Percentiles rank a stretch among this genome's conserved stretches.
phyloP scores from a whole-genome alignment of 768 basidiomycete genomes.

The Fomitopsis serialis region DNA sequence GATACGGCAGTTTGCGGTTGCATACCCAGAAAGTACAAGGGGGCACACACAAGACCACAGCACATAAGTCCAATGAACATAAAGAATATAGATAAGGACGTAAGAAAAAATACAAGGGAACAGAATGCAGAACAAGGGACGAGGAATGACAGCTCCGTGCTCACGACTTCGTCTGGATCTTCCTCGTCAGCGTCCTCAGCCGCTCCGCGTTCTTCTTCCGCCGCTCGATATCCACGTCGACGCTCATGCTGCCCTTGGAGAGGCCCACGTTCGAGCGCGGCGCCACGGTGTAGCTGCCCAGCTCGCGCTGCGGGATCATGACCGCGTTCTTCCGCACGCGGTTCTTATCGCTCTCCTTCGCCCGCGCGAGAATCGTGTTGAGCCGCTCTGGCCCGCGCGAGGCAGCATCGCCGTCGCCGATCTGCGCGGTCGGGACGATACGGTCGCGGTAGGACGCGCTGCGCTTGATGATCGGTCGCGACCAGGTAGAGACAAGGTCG shows the following conservation, averaged over 20 bases:
- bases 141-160: background rate
- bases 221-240: constrained; percentile 70
- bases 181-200: constrained; percentile 55
- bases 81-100: background rate
- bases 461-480: constrained; percentile 87
- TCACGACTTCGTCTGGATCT: constrained; percentile 27
- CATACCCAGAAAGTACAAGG: background rate
- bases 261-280: constrained; percentile 55
- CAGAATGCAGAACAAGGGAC: background rate
- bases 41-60: background rate
- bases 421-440: constrained; percentile 54
- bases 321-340: constrained; percentile 76
- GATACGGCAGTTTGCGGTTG: background rate
- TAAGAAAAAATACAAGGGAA: background rate
- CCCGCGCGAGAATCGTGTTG: constrained; percentile 64
- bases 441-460: constrained; percentile 77
- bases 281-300: constrained; percentile 78
- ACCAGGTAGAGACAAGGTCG: constrained; percentile 82
- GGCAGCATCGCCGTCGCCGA: constrained; percentile 29
- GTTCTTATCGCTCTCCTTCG: constrained; percentile 62
- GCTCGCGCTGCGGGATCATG: constrained; percentile 70
- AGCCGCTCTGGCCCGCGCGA: constrained; percentile 47
- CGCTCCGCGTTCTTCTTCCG: constrained; percentile 73
- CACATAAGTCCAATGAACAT: background rate
- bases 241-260: constrained; percentile 46